Evolutionary conservation across 805 yeast genomes (phyloP).

Genomic region (Wickerhamiella hasegawae): DNA sequence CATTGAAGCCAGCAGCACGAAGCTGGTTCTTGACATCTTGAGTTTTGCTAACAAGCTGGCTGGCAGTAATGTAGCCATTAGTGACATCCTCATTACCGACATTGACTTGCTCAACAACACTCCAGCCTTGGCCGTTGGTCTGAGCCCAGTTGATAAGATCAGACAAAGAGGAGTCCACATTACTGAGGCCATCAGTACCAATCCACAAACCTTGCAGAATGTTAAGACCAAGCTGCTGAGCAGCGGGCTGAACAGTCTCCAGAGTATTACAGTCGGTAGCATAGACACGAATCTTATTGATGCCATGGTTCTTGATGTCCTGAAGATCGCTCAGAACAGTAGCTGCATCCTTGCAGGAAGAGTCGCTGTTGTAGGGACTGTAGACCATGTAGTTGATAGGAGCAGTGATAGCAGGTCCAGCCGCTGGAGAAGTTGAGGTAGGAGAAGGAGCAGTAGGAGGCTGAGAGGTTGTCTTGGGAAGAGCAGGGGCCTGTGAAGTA

Average conservation of each 20-base stretch:
- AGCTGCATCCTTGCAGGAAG: constrained; percentile 45
- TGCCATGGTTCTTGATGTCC: constrained; percentile 42
- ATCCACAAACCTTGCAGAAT: constrained; percentile 88
- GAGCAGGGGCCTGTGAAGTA: constrained; percentile 14
- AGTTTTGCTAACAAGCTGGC: constrained; percentile 51
- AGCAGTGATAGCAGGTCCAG: constrained; percentile 11
- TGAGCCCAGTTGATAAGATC: constrained; percentile 37
- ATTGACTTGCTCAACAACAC: constrained; percentile 56
- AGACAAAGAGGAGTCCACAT: constrained; percentile 44
- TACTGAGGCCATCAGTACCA: constrained; percentile 41
- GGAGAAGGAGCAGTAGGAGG: constrained; percentile 16
- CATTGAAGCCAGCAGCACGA: constrained; percentile 55
- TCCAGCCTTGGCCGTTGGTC: constrained; percentile 53
- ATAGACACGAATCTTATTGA: constrained; percentile 55
- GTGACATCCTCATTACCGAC: constrained; percentile 81
- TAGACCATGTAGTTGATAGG: constrained; percentile 22
- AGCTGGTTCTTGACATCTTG: constrained; percentile 43
- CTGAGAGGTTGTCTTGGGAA: constrained; percentile 17
- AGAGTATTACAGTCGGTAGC: constrained; percentile 76
- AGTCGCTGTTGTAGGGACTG: constrained; percentile 52
- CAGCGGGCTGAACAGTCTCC: constrained; percentile 45
- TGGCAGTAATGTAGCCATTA: constrained; percentile 41
- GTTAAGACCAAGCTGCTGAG: constrained; percentile 41
- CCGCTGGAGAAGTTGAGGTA: constrained; percentile 9
- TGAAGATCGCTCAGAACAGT: constrained; percentile 44